Conservation (phyloP, 176 grass and related monocot species). For the Calamus simplicifolius region DNA sequence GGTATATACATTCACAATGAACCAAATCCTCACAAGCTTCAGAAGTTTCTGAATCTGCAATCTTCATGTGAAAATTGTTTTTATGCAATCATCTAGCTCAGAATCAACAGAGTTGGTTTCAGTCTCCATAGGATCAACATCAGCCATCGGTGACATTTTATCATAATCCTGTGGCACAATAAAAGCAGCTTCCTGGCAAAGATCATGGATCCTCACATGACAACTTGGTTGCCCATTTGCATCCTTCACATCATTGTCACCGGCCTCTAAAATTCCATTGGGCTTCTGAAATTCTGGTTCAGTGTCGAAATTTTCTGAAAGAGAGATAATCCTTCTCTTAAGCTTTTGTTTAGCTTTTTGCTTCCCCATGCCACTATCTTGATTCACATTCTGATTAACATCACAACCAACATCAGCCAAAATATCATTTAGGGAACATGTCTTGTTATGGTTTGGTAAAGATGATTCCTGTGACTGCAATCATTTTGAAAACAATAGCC, state of each 20-base stretch:
- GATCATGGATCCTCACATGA: not conserved
- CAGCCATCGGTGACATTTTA: conserved; percentile 15
- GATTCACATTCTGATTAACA: too few relatives aligned
- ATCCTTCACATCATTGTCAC: conserved; percentile 22
- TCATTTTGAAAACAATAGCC: conserved; percentile 24
- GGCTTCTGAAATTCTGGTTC: conserved; percentile 6
- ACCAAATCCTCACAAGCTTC: conserved; percentile 65
- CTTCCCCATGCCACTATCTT: conserved; percentile 21
- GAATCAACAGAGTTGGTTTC: conserved; percentile 16
- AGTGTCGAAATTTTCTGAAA: conserved; percentile 47
- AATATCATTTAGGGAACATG: conserved; percentile 27
- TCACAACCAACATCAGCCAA: conserved; percentile 14
- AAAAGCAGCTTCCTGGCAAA: conserved; percentile 15
- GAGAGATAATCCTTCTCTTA: conserved; percentile 41
- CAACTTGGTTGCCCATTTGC: conserved; percentile 24
- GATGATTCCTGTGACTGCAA: not conserved
- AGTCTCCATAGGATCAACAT: not conserved
- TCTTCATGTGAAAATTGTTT: conserved; percentile 53
- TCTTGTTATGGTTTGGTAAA: conserved; percentile 5
- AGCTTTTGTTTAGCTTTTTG: conserved; percentile 38
- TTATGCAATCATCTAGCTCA: conserved; percentile 21
- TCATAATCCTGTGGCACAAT: conserved; percentile 9
- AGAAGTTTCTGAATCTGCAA: conserved; percentile 28
- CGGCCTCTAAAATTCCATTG: conserved; percentile 21
- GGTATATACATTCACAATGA: conserved; percentile 66